Evolutionary conservation across 2,329 filamentous ascomycete genomes (phyloP).

Genomic region (Dactylellina cionopaga): DNA sequence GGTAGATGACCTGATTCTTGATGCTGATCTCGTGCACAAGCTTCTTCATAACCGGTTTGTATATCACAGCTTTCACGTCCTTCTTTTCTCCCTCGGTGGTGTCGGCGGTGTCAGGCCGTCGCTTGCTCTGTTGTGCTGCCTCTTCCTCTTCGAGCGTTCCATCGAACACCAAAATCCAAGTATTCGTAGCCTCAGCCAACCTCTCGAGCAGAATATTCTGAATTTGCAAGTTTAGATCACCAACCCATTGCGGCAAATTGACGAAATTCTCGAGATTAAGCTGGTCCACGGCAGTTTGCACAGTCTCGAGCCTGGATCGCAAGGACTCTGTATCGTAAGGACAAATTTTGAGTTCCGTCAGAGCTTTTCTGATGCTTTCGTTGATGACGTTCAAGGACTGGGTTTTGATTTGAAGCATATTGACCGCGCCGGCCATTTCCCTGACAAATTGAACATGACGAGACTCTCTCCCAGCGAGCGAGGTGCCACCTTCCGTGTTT

Average conservation of each 20-base stretch:
- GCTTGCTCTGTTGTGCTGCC: constrained; percentile 42
- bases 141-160: constrained; percentile 62
- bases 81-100: constrained; percentile 55
- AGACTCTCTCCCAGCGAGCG: constrained; percentile 75
- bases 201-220: constrained; percentile 82
- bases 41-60: constrained; percentile 74
- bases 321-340: constrained; percentile 84
- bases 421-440: constrained; percentile 87
- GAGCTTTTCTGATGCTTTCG: constrained; percentile 79
- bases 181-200: constrained; percentile 81
- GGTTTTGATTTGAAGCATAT: constrained; percentile 87
- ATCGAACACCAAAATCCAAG: constrained; percentile 89
- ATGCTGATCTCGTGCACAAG: constrained; percentile 94
- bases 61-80: constrained; percentile 60
- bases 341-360: constrained; percentile 84
- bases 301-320: constrained; percentile 79
- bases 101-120: constrained; percentile 45
- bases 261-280: constrained; percentile 95
- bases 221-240: constrained; percentile 84
- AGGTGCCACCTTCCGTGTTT: constrained; percentile 66
- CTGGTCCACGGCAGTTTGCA: constrained; percentile 94
- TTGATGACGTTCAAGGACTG: constrained; percentile 80
- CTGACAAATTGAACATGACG: constrained; percentile 97
- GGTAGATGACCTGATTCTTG: constrained; percentile 96
- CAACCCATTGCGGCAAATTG: constrained; percentile 90